A percentile compares a stretch with the other conserved stretches of the same genome.
Conservation (phyloP, 2,329 filamentous ascomycete species). For the Rhinocladiella similis region DNA sequence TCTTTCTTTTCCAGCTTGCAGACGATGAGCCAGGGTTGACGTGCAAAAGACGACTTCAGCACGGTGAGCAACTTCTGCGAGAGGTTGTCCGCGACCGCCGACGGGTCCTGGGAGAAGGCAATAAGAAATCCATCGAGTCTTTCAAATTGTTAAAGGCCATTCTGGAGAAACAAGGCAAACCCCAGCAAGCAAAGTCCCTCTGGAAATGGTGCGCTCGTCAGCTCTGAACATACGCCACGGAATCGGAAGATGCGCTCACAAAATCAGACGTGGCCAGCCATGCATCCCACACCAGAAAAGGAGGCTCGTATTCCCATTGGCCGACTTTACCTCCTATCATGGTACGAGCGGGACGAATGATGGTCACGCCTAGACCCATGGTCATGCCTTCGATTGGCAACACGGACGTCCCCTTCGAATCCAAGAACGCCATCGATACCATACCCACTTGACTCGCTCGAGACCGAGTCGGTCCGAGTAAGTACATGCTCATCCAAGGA, state of each 20-base stretch:
- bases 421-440: slow-evolving; percentile 17
- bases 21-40: slow-evolving; percentile 6
- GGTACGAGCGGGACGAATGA: not conserved
- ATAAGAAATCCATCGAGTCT: slow-evolving; percentile 16
- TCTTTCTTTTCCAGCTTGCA: slow-evolving; percentile 18
- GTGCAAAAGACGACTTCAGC: slow-evolving; percentile 1
- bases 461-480: slow-evolving; percentile 16
- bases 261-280: not conserved
- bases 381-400: not conserved
- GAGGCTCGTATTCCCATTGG: too few relatives aligned
- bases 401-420: not conserved
- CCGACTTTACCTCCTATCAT: not conserved
- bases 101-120: slow-evolving; percentile 15
- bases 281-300: not conserved
- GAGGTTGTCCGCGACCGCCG: slow-evolving; percentile 15
- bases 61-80: slow-evolving; percentile 18
- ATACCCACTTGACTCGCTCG: slow-evolving; percentile 14
- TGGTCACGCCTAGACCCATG: not conserved
- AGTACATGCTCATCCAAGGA: slow-evolving; percentile 6
- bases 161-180: slow-evolving; percentile 11
- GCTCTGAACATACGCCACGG: not conserved
- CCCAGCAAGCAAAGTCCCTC: slow-evolving; percentile 12
- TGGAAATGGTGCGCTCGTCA: slow-evolving; percentile 15
- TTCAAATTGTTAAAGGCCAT: slow-evolving; percentile 14
- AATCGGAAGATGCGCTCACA: slow-evolving; percentile 3